Base-by-base conservation (phyloP, 2,329 filamentous ascomycete genomes). In the Ophiosphaerella herpotricha region DNA sequence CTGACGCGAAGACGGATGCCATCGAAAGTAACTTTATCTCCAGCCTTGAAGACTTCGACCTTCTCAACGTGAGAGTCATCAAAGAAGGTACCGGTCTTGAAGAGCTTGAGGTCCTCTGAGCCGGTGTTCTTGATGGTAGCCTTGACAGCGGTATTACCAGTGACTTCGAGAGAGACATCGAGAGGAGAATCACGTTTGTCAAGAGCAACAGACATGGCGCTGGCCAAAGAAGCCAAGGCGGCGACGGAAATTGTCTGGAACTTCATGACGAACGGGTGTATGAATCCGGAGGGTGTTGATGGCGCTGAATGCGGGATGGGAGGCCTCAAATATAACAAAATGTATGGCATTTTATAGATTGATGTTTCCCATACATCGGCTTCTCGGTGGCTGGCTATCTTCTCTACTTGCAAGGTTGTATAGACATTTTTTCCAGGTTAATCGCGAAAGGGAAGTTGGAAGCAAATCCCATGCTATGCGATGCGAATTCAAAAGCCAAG, bases 81-180 rank as follows among this genome's bases (percentile, higher is more conserved):
- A 32, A 83, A 68, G 53, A 83, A 76, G 43, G 77, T 80, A 29
- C 80, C 80, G 14, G 75, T 73, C 70, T 78, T 81, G 56, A 82
- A 73, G 16, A 83, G 60, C 65, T 81, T 80, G 49, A 83, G 66
- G 52, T 74, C 74, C 16, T 70, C 65, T 35, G 73, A 70, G 43
- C 80, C 80, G 13, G 69, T 80, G 73, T 83, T 82, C 55, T 75
- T 81, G 55, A 83, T 74, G 45, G 71, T 67, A 31, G 79, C 80
- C 70, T 80, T 80, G 52, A 83, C 73, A 29, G 69, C 72, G 4
- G 78, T 78, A 69, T 82, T 82, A 46, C 76, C 76, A 24, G 74
- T 69, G 57, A 77, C 71, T 68, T 79, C 72, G 46, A 82, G 73
- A 58, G 77, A 71, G 48, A 63, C 64, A 43, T 63, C 52, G 41